Evolutionary conservation across 768 basidiomycete genomes (phyloP).

Genomic region (Galerina sulciceps): DNA sequence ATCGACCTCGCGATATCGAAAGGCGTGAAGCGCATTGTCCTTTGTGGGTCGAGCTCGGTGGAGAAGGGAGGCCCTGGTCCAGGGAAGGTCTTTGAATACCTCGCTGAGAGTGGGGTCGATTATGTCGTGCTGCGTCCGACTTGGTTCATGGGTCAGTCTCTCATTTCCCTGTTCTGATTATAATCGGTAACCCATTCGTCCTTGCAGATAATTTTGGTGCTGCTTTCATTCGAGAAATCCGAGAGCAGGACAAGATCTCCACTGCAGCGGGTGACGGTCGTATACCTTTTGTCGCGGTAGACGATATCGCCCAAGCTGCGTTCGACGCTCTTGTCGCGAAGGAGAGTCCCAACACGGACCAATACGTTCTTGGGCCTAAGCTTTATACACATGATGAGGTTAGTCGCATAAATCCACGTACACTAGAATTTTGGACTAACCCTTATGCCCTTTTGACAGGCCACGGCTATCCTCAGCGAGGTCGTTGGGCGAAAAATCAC

Average conservation of each 20-base stretch:
- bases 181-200: neutral
- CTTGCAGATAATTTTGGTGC: slow-evolving; percentile 27
- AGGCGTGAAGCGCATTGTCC: slow-evolving; percentile 14
- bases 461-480: too few relatives aligned
- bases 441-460: too few relatives aligned
- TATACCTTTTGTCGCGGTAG: neutral
- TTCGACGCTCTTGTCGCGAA: slow-evolving; percentile 17
- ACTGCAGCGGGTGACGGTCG: slow-evolving; percentile 19
- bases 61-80: neutral
- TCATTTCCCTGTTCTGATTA: too few relatives aligned
- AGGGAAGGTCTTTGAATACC: slow-evolving; percentile 1
- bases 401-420: neutral
- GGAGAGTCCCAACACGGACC: slow-evolving; percentile 13
- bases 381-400: slow-evolving; percentile 30
- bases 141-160: slow-evolving; percentile 30
- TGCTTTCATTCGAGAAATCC: slow-evolving; percentile 7
- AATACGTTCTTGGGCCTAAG: slow-evolving; percentile 31
- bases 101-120: slow-evolving; percentile 11
- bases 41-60: neutral
- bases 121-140: slow-evolving; percentile 29
- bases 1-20: slow-evolving; percentile 28
- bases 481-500: too few relatives aligned
- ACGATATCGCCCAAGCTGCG: slow-evolving; percentile 2
- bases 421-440: too few relatives aligned
- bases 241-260: slow-evolving; percentile 17